These are phyloP conservation scores for Butyriboletus appendiculatus DNA, from an alignment of 1,284 basidiomycete species.

Conservation along the genomic window DNA sequence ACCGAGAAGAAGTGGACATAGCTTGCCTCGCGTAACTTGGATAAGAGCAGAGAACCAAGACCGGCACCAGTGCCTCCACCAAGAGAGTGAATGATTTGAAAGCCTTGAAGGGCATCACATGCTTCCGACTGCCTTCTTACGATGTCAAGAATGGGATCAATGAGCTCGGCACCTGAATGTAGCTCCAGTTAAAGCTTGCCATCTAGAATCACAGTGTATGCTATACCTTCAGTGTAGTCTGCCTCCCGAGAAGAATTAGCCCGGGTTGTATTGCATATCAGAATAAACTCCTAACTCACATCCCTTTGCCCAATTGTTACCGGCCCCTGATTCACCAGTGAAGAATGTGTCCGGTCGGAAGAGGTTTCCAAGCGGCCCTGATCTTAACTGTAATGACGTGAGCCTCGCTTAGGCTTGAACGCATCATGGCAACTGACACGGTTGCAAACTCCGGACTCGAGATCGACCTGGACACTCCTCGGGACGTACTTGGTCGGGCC, in stretches of 20 bases:
- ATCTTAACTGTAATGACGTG: conserved; percentile 51
- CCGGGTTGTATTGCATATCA: background rate
- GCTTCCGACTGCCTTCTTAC: conserved; percentile 75
- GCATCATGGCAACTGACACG: conserved; percentile 47
- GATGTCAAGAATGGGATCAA: conserved; percentile 81
- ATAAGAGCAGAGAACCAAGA: conserved; percentile 79
- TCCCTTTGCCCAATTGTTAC: conserved; percentile 94
- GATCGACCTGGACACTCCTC: conserved; percentile 88
- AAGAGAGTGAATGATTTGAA: conserved; percentile 91
- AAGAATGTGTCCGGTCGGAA: conserved; percentile 92
- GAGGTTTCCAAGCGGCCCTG: conserved; percentile 69
- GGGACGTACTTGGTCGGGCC: conserved; percentile 80
- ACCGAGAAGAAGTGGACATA: background rate
- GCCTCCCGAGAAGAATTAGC: conserved; percentile 29
- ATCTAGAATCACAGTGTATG: conserved; percentile 1
- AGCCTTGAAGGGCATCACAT: conserved; percentile 91
- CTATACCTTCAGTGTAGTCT: conserved; percentile 84
- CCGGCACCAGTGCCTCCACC: conserved; percentile 94
- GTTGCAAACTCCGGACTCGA: conserved; percentile 91
- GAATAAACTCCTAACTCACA: conserved; percentile 49
- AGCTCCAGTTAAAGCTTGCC: background rate
- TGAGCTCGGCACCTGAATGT: conserved; percentile 80
- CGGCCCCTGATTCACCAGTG: conserved; percentile 74
- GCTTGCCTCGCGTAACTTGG: conserved; percentile 78
- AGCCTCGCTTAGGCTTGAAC: background rate